Base-by-base conservation (phyloP, 768 basidiomycete genomes). In the Sporobolomyces phaffii region DNA sequence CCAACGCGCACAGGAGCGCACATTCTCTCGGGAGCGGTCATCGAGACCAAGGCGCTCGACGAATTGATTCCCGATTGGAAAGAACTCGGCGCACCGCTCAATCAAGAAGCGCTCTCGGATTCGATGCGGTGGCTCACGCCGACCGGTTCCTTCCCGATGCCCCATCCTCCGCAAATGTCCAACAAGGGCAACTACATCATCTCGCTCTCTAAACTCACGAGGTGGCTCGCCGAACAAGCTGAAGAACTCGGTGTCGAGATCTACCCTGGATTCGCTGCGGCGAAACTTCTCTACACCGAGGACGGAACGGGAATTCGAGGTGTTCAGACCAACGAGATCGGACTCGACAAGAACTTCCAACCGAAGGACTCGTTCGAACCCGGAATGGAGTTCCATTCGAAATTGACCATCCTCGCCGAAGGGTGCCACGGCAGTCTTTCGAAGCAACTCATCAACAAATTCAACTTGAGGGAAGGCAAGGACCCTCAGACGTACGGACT, bases 191-290 rank as follows among this genome's bases (percentile, higher is more conserved):
- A 97, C 79, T 97, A 90, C 77, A 86, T 98, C 75, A 80, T 89
- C 44, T 94, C 91, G 3, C 84, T 98, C 34, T 92, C 90, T 1
- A 85, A 84, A 38, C 86, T 97, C 68, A 88, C 91, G 0, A 84
- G 89, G 5, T 98, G 94, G 93, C 83, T 99, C 1, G 89, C 85
- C 4, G 78, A 81, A 60, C 83, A 96, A 34, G 94, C 94, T 0
- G 93, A 97, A 69, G 85, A 83, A 45, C 77, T 85, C 34, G 94
- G 92, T 31, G 90, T 96, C 33, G 96, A 99, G 77, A 86, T 99
- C 29, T 99, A 98, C 76, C 89, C 96, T 3, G 94, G 96, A 7
- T 98, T 98, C 73, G 91, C 91, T 0, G 96, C 89, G n/a, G 87
- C 93, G 0, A 83, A 85, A 36, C 77, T 96, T 18, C 82, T 97